These are phyloP conservation scores for Trichoderma sp. DNA, from an alignment of 2,329 filamentous ascomycete genomes.

Conservation along the genomic window DNA sequence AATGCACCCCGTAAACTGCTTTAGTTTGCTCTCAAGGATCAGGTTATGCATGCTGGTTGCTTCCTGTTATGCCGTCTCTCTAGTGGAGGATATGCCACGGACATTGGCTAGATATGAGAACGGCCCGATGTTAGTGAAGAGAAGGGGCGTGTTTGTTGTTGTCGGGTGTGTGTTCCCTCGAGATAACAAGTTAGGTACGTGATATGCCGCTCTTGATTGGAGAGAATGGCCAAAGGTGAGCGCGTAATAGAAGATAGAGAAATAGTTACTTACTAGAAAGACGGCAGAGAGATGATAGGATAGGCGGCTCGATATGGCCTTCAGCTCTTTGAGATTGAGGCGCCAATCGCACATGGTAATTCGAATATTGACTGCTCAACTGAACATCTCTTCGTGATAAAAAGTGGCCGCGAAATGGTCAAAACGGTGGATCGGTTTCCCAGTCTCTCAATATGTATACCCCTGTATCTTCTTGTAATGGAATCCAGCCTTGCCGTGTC, in stretches of 20 bases:
- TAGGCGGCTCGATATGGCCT: neutral
- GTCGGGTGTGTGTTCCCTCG: neutral
- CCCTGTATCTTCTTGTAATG: neutral
- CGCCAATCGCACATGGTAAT: neutral
- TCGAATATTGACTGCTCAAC: neutral
- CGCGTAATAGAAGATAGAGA: neutral
- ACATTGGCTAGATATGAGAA: neutral
- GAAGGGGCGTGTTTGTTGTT: neutral
- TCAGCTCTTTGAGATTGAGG: neutral
- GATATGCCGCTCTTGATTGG: neutral
- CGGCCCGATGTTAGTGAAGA: neutral
- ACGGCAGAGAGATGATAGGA: neutral
- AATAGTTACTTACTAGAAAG: neutral
- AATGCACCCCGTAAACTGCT: neutral
- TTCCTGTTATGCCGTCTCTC: neutral
- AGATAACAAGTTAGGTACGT: neutral
- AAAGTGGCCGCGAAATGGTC: neutral
- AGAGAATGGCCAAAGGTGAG: neutral
- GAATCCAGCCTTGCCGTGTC: neutral
- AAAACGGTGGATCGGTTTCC: neutral
- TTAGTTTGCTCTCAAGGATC: neutral
- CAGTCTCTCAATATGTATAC: neutral
- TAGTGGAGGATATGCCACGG: neutral
- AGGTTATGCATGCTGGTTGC: neutral
- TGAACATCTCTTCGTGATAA: neutral